Evolutionary conservation across 371 early-diverging fungal genomes (phyloP).

Genomic region (Mucor lusitanicus): DNA sequence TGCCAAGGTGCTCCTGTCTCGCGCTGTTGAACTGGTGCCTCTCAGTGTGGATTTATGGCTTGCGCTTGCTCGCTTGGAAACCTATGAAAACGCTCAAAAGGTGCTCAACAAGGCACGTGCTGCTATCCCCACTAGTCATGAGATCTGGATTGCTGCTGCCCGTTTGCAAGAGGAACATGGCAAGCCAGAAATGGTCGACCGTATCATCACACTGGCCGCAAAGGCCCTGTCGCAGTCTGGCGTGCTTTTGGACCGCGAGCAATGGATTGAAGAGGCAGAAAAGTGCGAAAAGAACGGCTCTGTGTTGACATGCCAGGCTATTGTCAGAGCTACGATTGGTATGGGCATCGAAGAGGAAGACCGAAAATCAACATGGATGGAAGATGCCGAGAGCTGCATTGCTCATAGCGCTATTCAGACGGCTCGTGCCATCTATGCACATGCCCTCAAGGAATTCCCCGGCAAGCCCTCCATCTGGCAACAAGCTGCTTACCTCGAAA

Average conservation of each 20-base stretch:
- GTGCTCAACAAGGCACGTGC: constrained; percentile 91
- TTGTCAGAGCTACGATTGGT: constrained; percentile 79
- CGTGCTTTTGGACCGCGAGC: constrained; percentile 77
- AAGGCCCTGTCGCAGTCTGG: constrained; percentile 67
- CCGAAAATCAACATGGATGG: constrained; percentile 81
- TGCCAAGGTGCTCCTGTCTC: constrained; percentile 86
- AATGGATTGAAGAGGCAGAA: constrained; percentile 92
- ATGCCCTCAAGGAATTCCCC: constrained; percentile 81
- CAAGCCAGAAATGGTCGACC: constrained; percentile 67
- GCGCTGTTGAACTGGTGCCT: constrained; percentile 93
- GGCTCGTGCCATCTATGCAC: constrained; percentile 88
- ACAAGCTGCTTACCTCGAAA: constrained; percentile 88
- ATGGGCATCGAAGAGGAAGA: constrained; percentile 86
- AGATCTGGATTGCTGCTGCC: constrained; percentile 95
- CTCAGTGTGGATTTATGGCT: constrained; percentile 93
- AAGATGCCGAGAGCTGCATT: constrained; percentile 84
- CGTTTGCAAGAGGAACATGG: constrained; percentile 88
- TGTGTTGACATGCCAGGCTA: constrained; percentile 80
- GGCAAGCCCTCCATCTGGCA: constrained; percentile 84
- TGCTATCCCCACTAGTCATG: constrained; percentile 86
- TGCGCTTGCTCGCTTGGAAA: constrained; percentile 90
- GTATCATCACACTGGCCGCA: constrained; percentile 76
- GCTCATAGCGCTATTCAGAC: constrained; percentile 71
- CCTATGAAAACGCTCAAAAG: constrained; percentile 86
- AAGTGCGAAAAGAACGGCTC: constrained; percentile 82